phyloP scores from a whole-genome alignment of 2,329 filamentous ascomycete species.

The Phoma herbarum region DNA sequence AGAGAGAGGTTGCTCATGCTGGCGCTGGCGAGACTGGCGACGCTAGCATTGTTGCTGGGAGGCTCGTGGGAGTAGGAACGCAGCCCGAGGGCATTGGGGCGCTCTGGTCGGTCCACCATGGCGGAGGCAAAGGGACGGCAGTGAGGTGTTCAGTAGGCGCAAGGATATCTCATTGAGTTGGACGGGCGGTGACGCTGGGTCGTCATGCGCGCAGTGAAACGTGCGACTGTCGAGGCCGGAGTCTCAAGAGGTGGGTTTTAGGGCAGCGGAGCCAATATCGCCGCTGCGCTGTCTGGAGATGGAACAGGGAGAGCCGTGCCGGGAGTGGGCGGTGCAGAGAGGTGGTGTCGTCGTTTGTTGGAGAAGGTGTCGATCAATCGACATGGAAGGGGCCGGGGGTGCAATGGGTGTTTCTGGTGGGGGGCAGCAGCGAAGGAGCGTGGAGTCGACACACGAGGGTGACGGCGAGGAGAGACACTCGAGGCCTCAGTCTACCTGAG shows the following conservation, averaged over 20 bases:
- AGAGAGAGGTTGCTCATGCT: slow-evolving; percentile 47
- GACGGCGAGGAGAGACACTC: slow-evolving; percentile 8
- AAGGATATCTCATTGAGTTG: slow-evolving; percentile 37
- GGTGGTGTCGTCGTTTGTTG: slow-evolving; percentile 21
- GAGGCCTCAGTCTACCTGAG: slow-evolving; percentile 28
- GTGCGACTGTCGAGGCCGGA: slow-evolving; percentile 36
- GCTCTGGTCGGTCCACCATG: slow-evolving; percentile 42
- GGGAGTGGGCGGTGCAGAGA: slow-evolving; percentile 21
- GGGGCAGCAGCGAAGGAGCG: slow-evolving; percentile 45
- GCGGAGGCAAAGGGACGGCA: slow-evolving; percentile 19
- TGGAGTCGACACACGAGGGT: slow-evolving; percentile 28
- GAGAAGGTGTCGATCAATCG: slow-evolving; percentile 17
- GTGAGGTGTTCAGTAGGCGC: slow-evolving; percentile 27
- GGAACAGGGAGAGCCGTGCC: slow-evolving; percentile 17
- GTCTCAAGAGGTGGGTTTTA: slow-evolving; percentile 29
- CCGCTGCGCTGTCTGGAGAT: slow-evolving; percentile 14
- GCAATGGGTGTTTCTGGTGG: slow-evolving; percentile 7
- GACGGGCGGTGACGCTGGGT: slow-evolving; percentile 33
- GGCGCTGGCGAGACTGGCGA: slow-evolving; percentile 35
- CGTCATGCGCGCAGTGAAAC: slow-evolving; percentile 46
- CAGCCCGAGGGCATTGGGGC: slow-evolving; percentile 46
- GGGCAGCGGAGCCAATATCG: slow-evolving; percentile 12
- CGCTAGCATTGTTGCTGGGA: slow-evolving; percentile 29
- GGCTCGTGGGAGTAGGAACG: slow-evolving; percentile 47
- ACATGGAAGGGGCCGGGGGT: slow-evolving; percentile 18